phyloP scores from a whole-genome alignment of 257 asterid species.

The Lavandula angustifolia region DNA sequence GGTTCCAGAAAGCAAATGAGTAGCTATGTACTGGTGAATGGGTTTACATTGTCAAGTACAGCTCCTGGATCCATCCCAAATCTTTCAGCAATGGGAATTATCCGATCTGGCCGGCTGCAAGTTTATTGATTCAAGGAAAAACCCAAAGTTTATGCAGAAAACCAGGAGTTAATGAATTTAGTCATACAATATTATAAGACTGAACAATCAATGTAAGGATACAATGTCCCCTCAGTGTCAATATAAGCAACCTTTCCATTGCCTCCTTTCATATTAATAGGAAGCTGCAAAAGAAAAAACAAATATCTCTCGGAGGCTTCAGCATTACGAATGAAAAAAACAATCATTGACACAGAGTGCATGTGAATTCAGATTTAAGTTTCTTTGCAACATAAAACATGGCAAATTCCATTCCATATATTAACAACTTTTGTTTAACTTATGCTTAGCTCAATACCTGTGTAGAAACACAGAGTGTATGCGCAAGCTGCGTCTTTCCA shows the following conservation, averaged over 20 bases:
- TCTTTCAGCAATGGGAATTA: constrained; percentile 95
- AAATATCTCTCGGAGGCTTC: constrained; percentile 9
- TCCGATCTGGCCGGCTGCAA: constrained; percentile 92
- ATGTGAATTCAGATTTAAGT: neutral
- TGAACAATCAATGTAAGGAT: constrained; percentile 49
- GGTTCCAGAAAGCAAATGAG: constrained; percentile 20
- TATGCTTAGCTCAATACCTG: constrained; percentile 54
- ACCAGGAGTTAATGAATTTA: neutral
- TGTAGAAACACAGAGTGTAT: constrained; percentile 93
- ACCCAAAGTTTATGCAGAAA: constrained; percentile 10
- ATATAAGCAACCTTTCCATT: constrained; percentile 98
- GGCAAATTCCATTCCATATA: constrained; percentile 2
- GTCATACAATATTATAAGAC: constrained; percentile 6
- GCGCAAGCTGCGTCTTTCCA: constrained; percentile 99
- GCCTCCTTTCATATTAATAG: constrained; percentile 89
- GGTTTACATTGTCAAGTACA: constrained; percentile 87
- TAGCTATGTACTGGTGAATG: constrained; percentile 7
- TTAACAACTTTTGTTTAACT: constrained; percentile 12
- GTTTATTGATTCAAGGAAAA: constrained; percentile 46
- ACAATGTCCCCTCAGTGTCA: constrained; percentile 98
- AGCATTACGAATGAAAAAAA: constrained; percentile 4
- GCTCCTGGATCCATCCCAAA: constrained; percentile 99
- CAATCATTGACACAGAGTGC: neutral
- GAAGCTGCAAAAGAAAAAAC: constrained; percentile 65
- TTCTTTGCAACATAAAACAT: constrained; percentile 1